Percentiles rank a stretch among this genome's conserved stretches.
These are phyloP conservation scores for Fragaria vesca DNA, from an alignment of 306 rosid species.

Conservation along the genomic window DNA sequence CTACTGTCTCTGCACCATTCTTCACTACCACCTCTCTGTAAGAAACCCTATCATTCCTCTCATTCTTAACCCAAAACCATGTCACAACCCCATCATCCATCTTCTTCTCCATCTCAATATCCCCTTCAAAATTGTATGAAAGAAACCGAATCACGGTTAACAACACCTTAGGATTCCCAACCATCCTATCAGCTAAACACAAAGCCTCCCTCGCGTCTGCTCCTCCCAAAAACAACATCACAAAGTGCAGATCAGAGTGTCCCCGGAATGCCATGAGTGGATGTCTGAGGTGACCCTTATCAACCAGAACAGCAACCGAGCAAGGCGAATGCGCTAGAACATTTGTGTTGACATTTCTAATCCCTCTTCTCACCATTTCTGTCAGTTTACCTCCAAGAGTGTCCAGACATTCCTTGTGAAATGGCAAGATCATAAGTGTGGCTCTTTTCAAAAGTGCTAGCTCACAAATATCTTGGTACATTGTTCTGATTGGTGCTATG, in stretches of 20 bases:
- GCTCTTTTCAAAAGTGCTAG: constrained; percentile 49
- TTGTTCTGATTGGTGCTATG: constrained; percentile 46
- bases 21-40: constrained; percentile 66
- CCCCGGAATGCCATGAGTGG: background rate
- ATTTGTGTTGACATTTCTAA: constrained; percentile 28
- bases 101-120: constrained; percentile 69
- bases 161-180: constrained; percentile 19
- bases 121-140: constrained; percentile 41
- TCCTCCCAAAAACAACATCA: constrained; percentile 65
- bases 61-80: constrained; percentile 90
- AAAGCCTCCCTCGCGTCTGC: constrained; percentile 83
- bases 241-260: constrained; percentile 9
- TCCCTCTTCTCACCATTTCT: background rate
- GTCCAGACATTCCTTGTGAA: constrained; percentile 4
- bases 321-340: constrained; percentile 69
- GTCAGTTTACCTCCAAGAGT: constrained; percentile 6
- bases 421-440: constrained; percentile 57
- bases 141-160: constrained; percentile 62
- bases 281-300: constrained; percentile 35
- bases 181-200: constrained; percentile 63
- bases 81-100: constrained; percentile 81
- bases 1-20: constrained; percentile 63
- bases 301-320: constrained; percentile 69
- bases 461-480: constrained; percentile 74
- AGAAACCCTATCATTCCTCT: constrained; percentile 44